Evolutionary conservation across 768 basidiomycete species (phyloP).

Genomic region (Calocera viscosa): DNA sequence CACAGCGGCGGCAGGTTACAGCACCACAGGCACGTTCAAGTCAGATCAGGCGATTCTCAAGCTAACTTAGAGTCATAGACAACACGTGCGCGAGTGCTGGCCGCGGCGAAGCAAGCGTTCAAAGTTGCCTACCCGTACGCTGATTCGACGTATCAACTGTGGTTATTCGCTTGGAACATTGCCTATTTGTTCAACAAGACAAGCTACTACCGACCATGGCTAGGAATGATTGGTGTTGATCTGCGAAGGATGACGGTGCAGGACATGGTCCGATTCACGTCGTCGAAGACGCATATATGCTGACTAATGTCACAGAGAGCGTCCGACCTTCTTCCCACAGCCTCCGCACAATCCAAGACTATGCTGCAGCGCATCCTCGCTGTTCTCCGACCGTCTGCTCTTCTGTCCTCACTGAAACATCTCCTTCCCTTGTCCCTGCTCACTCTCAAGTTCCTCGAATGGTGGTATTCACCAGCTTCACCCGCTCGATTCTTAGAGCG

Average conservation of each 20-base stretch:
- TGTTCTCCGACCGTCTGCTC: neutral
- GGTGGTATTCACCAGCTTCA: constrained; percentile 96
- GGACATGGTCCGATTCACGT: constrained; percentile 49
- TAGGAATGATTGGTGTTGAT: constrained; percentile 72
- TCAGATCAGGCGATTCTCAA: neutral
- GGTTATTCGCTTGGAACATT: constrained; percentile 72
- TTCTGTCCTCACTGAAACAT: constrained; percentile 44
- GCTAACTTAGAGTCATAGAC: constrained; percentile 14
- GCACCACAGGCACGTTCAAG: neutral
- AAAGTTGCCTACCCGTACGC: constrained; percentile 70
- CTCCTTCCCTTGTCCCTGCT: constrained; percentile 83
- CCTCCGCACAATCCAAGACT: neutral
- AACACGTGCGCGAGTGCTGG: constrained; percentile 32
- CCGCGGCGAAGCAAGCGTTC: constrained; percentile 35
- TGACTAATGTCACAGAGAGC: constrained; percentile 4
- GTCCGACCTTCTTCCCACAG: constrained; percentile 9
- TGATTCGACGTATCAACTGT: constrained; percentile 65
- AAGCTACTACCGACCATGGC: constrained; percentile 82
- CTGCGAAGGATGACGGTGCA: constrained; percentile 65
- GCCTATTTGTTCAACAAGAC: constrained; percentile 83
- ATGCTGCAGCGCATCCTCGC: neutral
- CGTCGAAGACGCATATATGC: neutral
- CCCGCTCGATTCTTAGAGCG: constrained; percentile 63
- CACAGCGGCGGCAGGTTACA: constrained; percentile 9
- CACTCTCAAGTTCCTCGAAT: constrained; percentile 91